Evolutionary conservation across 179 eudicot genomes (phyloP).

Genomic region (Vitellaria paradoxa): DNA sequence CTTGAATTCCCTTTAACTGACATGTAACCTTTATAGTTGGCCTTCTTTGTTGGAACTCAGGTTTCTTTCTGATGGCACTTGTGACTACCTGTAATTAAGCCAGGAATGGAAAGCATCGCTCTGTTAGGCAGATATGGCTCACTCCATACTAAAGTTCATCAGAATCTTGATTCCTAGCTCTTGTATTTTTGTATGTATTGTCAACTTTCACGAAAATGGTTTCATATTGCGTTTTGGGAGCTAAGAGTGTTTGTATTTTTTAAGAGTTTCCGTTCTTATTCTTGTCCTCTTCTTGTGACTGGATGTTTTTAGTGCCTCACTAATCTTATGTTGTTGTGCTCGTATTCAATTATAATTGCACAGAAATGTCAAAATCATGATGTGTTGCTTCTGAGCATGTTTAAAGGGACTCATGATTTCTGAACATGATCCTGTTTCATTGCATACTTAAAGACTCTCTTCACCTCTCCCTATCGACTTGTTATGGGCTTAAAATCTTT

Average conservation of each 20-base stretch:
- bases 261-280: not conserved
- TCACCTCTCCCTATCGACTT: not conserved
- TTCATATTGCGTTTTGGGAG: not conserved
- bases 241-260: not conserved
- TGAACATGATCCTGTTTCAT: not conserved
- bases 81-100: not conserved
- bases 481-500: not conserved
- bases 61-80: not conserved
- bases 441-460: not conserved
- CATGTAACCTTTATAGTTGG: not conserved
- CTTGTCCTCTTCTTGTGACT: not conserved
- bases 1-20: conserved; percentile 1
- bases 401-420: not conserved
- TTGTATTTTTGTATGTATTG: not conserved
- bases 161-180: not conserved
- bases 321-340: not conserved
- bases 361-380: not conserved
- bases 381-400: not conserved
- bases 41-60: not conserved
- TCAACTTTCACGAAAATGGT: not conserved
- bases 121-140: not conserved
- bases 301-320: not conserved
- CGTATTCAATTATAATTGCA: not conserved
- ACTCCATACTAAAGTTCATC: not conserved
- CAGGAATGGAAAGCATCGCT: conserved; percentile 2